Conservation (phyloP, 257 asterid genomes). For the Ligustrum vulgare region DNA sequence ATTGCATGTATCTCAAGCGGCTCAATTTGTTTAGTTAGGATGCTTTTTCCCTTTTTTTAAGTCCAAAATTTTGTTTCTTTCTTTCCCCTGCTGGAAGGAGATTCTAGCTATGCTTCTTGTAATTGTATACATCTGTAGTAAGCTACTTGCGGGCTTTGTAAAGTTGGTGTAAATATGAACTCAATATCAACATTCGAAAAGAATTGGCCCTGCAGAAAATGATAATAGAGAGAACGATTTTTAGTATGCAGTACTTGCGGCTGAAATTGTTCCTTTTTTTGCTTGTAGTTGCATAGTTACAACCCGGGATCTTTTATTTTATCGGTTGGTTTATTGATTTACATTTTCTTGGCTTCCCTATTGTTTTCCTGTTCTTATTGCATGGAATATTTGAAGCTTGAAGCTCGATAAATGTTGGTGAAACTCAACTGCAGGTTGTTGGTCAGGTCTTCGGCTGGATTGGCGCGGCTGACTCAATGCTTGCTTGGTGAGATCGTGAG, state of each 20-base stretch:
- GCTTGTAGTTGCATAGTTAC: not conserved
- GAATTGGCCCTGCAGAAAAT: constrained; percentile 25
- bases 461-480: not conserved
- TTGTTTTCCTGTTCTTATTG: not conserved
- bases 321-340: not conserved
- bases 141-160: constrained; percentile 44
- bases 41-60: not conserved
- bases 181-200: constrained; percentile 32
- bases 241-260: not conserved
- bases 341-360: not conserved
- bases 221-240: constrained; percentile 9
- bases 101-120: constrained; percentile 49
- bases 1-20: constrained; percentile 43
- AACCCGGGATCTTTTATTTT: no score
- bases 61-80: constrained; percentile 11
- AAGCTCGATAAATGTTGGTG: not conserved
- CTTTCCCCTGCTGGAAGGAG: constrained; percentile 23
- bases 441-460: not conserved
- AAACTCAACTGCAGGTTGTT: no score
- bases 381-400: not conserved
- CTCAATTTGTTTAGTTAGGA: constrained; percentile 35
- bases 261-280: not conserved
- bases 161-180: constrained; percentile 49
- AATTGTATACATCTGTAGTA: constrained; percentile 44
- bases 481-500: not conserved